These are phyloP conservation scores for Trypanosoma congolense DNA, from an alignment of 208 protist genomes.

Conservation along the genomic window DNA sequence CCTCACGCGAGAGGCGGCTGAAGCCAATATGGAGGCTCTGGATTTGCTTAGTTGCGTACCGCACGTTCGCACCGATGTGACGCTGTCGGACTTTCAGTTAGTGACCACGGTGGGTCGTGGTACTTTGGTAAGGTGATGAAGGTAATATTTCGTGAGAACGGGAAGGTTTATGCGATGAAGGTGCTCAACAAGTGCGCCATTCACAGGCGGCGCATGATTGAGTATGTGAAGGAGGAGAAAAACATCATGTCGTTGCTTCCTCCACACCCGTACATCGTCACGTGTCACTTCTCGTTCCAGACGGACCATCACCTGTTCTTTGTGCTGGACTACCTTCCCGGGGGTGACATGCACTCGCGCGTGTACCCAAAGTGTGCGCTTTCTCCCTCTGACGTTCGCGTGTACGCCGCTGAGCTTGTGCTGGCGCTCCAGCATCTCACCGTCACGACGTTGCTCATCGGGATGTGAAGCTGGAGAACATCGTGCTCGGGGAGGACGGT, in stretches of 20 bases:
- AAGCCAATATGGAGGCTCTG: constrained; percentile 1
- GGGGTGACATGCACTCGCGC: constrained; percentile 93
- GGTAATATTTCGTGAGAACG: constrained; percentile 53
- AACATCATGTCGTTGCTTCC: constrained; percentile 68
- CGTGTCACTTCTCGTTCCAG: constrained; percentile 85
- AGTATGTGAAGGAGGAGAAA: constrained; percentile 86
- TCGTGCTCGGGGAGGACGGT: constrained; percentile 77
- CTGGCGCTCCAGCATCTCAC: constrained; percentile 90
- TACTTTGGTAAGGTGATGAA: constrained; percentile 95
- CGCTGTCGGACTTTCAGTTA: constrained; percentile 80
- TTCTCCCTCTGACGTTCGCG: constrained; percentile 38
- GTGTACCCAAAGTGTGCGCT: constrained; percentile 69
- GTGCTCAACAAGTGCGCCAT: constrained; percentile 84
- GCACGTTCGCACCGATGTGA: constrained; percentile 24
- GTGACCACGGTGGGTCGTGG: constrained; percentile 89
- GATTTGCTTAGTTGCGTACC: constrained; percentile 6
- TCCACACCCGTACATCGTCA: constrained; percentile 86
- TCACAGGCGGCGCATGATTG: constrained; percentile 72
- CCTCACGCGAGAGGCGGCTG: not conserved
- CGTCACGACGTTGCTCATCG: constrained; percentile 75
- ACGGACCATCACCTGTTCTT: constrained; percentile 85
- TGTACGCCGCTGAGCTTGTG: constrained; percentile 90
- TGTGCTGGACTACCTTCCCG: constrained; percentile 91
- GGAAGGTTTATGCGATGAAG: constrained; percentile 89
- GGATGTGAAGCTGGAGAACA: constrained; percentile 90